Percentiles rank a stretch among this genome's conserved stretches.
Conservation (phyloP, 2,329 filamentous ascomycete species). For the Sporothrix pseudoabietina region DNA sequence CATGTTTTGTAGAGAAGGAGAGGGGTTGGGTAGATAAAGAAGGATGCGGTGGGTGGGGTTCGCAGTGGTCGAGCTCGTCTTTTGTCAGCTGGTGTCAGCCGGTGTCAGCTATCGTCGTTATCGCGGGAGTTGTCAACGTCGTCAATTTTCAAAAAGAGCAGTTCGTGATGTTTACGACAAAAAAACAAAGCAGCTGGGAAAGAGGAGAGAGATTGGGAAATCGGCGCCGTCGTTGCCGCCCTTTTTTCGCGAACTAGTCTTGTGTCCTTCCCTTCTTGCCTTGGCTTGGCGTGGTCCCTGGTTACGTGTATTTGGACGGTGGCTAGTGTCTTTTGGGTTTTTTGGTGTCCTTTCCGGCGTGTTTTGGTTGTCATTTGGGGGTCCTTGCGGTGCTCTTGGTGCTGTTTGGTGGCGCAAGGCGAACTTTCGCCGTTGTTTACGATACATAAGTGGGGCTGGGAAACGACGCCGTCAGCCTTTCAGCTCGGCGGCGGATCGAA, state of each 20-base stretch:
- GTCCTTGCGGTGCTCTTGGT: background rate
- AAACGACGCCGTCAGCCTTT: background rate
- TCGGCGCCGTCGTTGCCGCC: background rate
- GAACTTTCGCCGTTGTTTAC: background rate
- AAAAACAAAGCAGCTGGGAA: background rate
- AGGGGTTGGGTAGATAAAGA: background rate
- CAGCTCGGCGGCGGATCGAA: slow-evolving; percentile 3
- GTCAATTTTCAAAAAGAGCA: background rate
- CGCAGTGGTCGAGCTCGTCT: background rate
- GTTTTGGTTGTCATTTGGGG: background rate
- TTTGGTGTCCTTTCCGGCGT: background rate
- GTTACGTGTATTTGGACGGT: background rate
- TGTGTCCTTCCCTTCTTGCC: background rate
- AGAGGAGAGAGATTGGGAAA: slow-evolving; percentile 8
- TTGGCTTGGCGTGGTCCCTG: slow-evolving; percentile 6
- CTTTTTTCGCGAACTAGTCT: background rate
- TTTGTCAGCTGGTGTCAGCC: background rate
- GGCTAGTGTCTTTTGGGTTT: background rate
- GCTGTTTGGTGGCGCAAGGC: background rate
- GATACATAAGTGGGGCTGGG: background rate
- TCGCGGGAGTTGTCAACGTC: background rate
- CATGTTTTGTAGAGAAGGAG: background rate
- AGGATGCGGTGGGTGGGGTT: background rate
- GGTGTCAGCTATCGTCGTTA: background rate
- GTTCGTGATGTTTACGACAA: background rate